Conservation (phyloP, 345 rosid species). For the Linum trigynum region DNA sequence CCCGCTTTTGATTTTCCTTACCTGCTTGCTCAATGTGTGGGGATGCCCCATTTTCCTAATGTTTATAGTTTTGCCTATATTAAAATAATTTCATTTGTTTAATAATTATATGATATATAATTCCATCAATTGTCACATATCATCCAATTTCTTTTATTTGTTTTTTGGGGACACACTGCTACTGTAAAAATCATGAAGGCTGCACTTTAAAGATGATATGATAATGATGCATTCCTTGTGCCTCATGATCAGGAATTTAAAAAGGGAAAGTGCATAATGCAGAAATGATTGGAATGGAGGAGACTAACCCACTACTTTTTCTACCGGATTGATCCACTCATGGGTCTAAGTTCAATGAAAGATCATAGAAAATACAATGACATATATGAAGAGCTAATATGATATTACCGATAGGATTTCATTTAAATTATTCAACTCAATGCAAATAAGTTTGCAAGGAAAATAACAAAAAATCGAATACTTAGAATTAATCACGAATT, state of each 20-base stretch:
- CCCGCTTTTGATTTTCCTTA: conserved; percentile 25
- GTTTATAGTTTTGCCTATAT: not conserved
- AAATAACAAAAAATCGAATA: no score
- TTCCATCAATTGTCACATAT: not conserved
- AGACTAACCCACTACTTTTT: not conserved
- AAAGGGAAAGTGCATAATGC: conserved; percentile 7
- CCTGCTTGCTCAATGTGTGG: not conserved
- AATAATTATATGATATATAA: not conserved
- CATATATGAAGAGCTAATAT: no score
- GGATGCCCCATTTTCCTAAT: not conserved
- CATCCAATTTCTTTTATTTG: not conserved
- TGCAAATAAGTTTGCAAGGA: no score
- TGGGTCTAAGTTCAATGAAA: not conserved
- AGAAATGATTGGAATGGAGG: conserved; percentile 21
- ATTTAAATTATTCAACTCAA: no score
- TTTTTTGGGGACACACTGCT: not conserved
- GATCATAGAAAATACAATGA: no score
- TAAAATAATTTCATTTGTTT: not conserved
- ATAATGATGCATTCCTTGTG: not conserved
- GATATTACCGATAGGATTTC: no score
- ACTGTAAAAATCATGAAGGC: conserved; percentile 2
- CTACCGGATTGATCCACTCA: not conserved
- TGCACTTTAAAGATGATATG: conserved; percentile 15
- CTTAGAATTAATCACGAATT: no score
- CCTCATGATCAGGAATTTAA: not conserved